Conservation (phyloP, 2,329 filamentous ascomycete species). For the Fusarium pilosicola region DNA sequence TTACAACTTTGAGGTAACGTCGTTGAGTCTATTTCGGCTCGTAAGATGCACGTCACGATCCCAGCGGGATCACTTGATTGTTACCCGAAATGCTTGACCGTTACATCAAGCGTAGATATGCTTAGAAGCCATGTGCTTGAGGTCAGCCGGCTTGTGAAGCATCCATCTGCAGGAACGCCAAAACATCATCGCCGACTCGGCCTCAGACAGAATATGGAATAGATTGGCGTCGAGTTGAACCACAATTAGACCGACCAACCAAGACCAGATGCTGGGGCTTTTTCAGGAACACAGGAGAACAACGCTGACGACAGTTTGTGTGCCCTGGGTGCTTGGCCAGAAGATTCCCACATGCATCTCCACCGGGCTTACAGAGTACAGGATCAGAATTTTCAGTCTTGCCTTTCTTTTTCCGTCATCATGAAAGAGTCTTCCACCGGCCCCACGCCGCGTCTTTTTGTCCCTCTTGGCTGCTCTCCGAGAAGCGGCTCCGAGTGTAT, state of each 20-base stretch:
- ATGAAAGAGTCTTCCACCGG: conserved; percentile 21
- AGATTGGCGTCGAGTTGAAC: background rate
- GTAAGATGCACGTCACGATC: conserved; percentile 33
- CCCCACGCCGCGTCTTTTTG: conserved; percentile 36
- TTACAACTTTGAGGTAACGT: background rate
- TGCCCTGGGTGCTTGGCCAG: conserved; percentile 7
- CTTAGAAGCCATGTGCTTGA: conserved; percentile 14
- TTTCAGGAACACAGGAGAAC: background rate
- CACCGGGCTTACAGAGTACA: conserved; percentile 32
- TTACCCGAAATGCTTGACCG: conserved; percentile 22
- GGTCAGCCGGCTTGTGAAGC: conserved; percentile 3
- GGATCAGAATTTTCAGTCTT: conserved; percentile 29
- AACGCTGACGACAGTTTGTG: conserved; percentile 24
- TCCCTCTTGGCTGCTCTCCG: conserved; percentile 12
- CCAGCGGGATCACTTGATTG: conserved; percentile 5
- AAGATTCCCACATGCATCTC: conserved; percentile 30
- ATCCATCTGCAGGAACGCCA: background rate
- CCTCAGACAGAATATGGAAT: background rate
- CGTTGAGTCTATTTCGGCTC: background rate
- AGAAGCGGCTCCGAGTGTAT: conserved; percentile 39
- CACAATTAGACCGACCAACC: conserved; percentile 4
- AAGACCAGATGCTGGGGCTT: background rate
- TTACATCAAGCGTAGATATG: conserved; percentile 11
- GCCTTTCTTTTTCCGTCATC: conserved; percentile 3
- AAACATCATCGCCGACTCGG: background rate